phyloP scores from a whole-genome alignment of 805 yeast species.

The Kazachstania bromeliacearum region DNA sequence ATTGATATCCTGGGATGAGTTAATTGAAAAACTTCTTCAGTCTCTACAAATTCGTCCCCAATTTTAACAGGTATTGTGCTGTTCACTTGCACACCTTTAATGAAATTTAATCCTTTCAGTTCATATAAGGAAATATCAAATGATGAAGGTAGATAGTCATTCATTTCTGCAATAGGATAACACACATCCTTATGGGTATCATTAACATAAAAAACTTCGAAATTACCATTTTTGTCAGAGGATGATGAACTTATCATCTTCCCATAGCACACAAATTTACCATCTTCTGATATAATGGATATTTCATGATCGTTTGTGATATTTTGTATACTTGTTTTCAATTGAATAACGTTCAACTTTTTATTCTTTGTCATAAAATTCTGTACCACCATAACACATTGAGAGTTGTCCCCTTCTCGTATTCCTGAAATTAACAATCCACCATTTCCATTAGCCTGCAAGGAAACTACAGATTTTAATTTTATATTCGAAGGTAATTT shows the following conservation, averaged over 20 bases:
- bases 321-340: conserved; percentile 13
- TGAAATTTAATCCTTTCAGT: background rate
- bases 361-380: background rate
- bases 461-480: conserved; percentile 6
- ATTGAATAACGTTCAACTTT: background rate
- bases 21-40: background rate
- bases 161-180: conserved; percentile 5
- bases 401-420: background rate
- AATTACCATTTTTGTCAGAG: conserved; percentile 9
- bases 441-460: conserved; percentile 4
- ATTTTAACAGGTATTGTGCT: background rate
- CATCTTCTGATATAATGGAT: conserved; percentile 12
- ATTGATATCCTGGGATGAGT: background rate
- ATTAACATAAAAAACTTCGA: conserved; percentile 16
- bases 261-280: conserved; percentile 19
- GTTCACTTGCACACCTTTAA: background rate
- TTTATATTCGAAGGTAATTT: background rate
- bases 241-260: conserved; percentile 3
- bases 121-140: background rate
- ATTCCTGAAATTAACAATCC: conserved; percentile 11
- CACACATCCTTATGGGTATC: conserved; percentile 2
- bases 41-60: background rate
- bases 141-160: conserved; percentile 2
- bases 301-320: conserved; percentile 15
- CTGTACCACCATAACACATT: background rate